These are phyloP conservation scores for Croton laevigatus DNA, from an alignment of 441 rosid species.

Conservation along the genomic window DNA sequence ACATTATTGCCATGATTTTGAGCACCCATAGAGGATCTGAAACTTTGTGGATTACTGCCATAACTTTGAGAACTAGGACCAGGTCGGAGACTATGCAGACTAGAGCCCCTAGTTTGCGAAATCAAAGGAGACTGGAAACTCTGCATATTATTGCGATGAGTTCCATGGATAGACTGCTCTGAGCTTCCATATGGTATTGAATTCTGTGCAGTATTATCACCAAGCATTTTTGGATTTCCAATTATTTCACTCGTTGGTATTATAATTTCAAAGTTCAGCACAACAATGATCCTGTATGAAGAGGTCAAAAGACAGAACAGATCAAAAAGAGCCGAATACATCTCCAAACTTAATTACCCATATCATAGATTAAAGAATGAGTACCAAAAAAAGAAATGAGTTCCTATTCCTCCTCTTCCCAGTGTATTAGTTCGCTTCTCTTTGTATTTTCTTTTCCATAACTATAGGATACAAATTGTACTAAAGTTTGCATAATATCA, in stretches of 20 bases:
- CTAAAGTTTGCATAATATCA: neutral
- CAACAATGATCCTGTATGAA: conserved; percentile 64
- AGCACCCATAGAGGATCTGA: conserved; percentile 35
- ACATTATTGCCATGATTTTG: conserved; percentile 34
- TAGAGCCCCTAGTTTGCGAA: conserved; percentile 17
- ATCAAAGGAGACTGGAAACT: conserved; percentile 19
- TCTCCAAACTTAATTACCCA: neutral
- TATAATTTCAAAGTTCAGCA: conserved; percentile 81
- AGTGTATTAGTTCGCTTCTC: neutral
- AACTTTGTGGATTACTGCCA: conserved; percentile 35
- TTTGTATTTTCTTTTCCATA: neutral
- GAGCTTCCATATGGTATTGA: conserved; percentile 30
- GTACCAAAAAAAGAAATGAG: neutral
- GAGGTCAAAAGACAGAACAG: conserved; percentile 8
- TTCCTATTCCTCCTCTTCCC: neutral
- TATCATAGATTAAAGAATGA: neutral
- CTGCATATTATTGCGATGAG: conserved; percentile 8
- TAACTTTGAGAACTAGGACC: conserved; percentile 24
- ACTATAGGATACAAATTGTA: neutral
- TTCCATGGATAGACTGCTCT: conserved; percentile 26
- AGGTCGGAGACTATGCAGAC: conserved; percentile 14
- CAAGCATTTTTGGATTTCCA: conserved; percentile 59
- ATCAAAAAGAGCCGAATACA: conserved; percentile 11
- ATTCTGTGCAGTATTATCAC: conserved; percentile 41
- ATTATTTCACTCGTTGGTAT: conserved; percentile 60